These are phyloP conservation scores for Persicaria maculosa DNA, from an alignment of 148 eudicot genomes.

Conservation along the genomic window DNA sequence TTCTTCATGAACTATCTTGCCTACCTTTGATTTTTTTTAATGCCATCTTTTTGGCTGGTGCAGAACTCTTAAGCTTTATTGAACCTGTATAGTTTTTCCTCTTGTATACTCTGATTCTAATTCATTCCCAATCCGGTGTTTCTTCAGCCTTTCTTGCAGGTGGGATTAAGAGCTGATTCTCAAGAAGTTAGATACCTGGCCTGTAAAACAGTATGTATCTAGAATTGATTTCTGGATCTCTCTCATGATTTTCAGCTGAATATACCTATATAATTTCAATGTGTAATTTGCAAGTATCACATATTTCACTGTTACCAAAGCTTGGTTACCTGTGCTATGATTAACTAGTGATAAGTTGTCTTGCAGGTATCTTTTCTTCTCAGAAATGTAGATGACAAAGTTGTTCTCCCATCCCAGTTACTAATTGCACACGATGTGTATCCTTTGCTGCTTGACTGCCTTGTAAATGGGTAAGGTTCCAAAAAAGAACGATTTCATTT, in stretches of 20 bases:
- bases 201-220: conserved; percentile 65
- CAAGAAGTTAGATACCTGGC: conserved; percentile 65
- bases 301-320: neutral
- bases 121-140: conserved; percentile 10
- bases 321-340: neutral
- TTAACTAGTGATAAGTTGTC: neutral
- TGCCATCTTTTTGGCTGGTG: neutral
- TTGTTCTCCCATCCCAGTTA: conserved; percentile 42
- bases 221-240: neutral
- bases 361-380: conserved; percentile 73
- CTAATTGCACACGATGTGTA: conserved; percentile 49
- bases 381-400: conserved; percentile 43
- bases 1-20: conserved; percentile 8
- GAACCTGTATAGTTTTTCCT: neutral
- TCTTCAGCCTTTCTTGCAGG: conserved; percentile 71
- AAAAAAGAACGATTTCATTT: neutral
- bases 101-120: conserved; percentile 3
- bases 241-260: neutral
- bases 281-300: conserved; percentile 4
- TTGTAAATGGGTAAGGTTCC: conserved; percentile 56
- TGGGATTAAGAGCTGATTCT: conserved; percentile 78
- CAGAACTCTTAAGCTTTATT: neutral
- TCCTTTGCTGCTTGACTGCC: conserved; percentile 78
- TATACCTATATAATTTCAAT: neutral
- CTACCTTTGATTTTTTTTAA: neutral